A percentile compares a stretch with the other conserved stretches of the same genome.
These are phyloP conservation scores for Simmondsia chinensis DNA, from an alignment of 148 eudicot genomes.

Conservation along the genomic window DNA sequence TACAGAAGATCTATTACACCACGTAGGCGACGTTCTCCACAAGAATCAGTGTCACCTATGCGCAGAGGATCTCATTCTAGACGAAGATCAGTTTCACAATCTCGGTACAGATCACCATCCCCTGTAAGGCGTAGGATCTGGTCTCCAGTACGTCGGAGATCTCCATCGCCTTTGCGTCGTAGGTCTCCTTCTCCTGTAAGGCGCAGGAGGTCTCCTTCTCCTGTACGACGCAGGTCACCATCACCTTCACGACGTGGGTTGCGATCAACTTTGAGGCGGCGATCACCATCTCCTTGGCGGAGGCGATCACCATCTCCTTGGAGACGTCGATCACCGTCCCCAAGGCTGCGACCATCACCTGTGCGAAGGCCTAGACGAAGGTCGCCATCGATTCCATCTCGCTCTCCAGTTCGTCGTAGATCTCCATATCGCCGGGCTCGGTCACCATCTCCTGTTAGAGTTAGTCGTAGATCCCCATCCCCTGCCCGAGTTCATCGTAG, in stretches of 20 bases:
- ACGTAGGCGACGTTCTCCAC: constrained; percentile 26
- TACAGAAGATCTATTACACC: constrained; percentile 54
- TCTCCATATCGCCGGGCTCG: constrained; percentile 23
- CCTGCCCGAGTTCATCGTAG: constrained; percentile 33
- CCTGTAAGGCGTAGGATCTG: constrained; percentile 27
- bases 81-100: constrained; percentile 32
- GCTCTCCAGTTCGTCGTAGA: constrained; percentile 24
- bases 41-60: constrained; percentile 34
- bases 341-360: constrained; percentile 24
- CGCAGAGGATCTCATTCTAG: constrained; percentile 19
- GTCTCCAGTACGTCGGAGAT: constrained; percentile 19
- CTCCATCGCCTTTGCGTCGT: constrained; percentile 28
- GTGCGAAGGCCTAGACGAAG: constrained; percentile 17
- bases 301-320: constrained; percentile 10
- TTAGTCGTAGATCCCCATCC: constrained; percentile 42
- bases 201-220: constrained; percentile 29
- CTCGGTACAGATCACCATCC: constrained; percentile 30
- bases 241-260: constrained; percentile 20
- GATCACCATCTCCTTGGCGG: constrained; percentile 16
- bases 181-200: constrained; percentile 33
- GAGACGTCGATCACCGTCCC: constrained; percentile 24
- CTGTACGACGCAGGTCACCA: constrained; percentile 23
- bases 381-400: constrained; percentile 25
- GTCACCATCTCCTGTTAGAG: constrained; percentile 37
- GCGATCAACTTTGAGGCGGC: constrained; percentile 11